A percentile compares a stretch with the other conserved stretches of the same genome.
These are phyloP conservation scores for Extremus antarcticus DNA, from an alignment of 495 filamentous ascomycete genomes.

Conservation along the genomic window DNA sequence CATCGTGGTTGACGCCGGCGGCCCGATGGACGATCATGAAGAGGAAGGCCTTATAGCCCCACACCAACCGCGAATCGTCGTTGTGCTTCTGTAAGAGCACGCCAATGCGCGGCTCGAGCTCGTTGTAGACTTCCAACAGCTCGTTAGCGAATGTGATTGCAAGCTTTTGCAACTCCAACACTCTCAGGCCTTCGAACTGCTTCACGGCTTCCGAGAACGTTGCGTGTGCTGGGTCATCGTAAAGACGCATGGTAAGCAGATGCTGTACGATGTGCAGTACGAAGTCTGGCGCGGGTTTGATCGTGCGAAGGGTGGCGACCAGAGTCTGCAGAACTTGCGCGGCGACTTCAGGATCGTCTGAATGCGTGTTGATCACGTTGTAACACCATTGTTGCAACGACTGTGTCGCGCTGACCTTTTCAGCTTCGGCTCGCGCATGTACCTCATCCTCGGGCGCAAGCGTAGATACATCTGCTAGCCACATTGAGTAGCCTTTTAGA, in stretches of 20 bases:
- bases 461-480: constrained; percentile 42
- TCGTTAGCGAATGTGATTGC: constrained; percentile 85
- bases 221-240: constrained; percentile 53
- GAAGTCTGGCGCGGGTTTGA: constrained; percentile 62
- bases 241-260: constrained; percentile 68
- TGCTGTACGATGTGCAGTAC: constrained; percentile 83
- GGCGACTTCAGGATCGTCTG: constrained; percentile 81
- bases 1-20: constrained; percentile 54
- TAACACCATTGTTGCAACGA: constrained; percentile 70
- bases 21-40: constrained; percentile 91
- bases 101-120: constrained; percentile 70
- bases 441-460: constrained; percentile 39
- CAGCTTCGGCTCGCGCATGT: constrained; percentile 49
- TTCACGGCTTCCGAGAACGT: constrained; percentile 85
- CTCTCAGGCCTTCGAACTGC: constrained; percentile 69
- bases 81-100: constrained; percentile 64
- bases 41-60: constrained; percentile 59
- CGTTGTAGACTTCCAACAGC: constrained; percentile 76
- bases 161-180: constrained; percentile 76
- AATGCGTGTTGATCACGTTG: constrained; percentile 58
- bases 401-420: constrained; percentile 25
- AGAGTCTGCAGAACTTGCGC: constrained; percentile 74
- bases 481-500: constrained; percentile 78
- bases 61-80: constrained; percentile 60
- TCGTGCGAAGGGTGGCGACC: constrained; percentile 73